A percentile compares a stretch with the other conserved stretches of the same genome.
phyloP scores from a whole-genome alignment of 257 asterid species.

The Eustoma russellianum region DNA sequence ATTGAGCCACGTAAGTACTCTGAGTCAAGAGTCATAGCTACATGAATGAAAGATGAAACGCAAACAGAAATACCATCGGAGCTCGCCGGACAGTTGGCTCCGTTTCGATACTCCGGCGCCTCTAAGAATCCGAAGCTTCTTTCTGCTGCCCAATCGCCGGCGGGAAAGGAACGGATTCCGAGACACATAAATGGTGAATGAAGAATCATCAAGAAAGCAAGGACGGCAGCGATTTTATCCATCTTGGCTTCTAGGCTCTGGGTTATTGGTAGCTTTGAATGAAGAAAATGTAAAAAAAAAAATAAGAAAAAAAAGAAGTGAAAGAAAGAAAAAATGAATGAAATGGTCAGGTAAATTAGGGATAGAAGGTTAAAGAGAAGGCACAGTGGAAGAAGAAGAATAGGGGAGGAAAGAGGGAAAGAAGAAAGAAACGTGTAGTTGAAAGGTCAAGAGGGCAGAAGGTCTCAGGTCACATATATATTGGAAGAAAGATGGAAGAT shows the following conservation, averaged over 20 bases:
- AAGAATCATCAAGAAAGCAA: slow-evolving; percentile 17
- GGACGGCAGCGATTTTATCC: slow-evolving; percentile 9
- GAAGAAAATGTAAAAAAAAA: too few species aligned
- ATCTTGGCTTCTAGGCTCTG: not conserved
- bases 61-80: slow-evolving; percentile 24
- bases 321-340: not conserved
- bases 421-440: not conserved
- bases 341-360: too few species aligned
- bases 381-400: not conserved
- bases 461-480: too few species aligned
- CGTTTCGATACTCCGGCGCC: slow-evolving; percentile 51
- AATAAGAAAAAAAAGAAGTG: not conserved
- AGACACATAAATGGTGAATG: slow-evolving; percentile 27
- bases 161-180: slow-evolving; percentile 56
- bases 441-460: not conserved
- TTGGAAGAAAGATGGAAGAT: too few species aligned
- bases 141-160: slow-evolving; percentile 2
- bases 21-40: slow-evolving; percentile 75
- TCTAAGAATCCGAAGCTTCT: slow-evolving; percentile 32
- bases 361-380: not conserved
- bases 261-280: not conserved
- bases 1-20: slow-evolving; percentile 62
- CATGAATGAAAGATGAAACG: slow-evolving; percentile 49
- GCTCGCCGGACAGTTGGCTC: slow-evolving; percentile 24
- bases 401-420: slow-evolving; percentile 14